Base-by-base conservation (phyloP, 495 filamentous ascomycete species). In the Xylaria grammica region DNA sequence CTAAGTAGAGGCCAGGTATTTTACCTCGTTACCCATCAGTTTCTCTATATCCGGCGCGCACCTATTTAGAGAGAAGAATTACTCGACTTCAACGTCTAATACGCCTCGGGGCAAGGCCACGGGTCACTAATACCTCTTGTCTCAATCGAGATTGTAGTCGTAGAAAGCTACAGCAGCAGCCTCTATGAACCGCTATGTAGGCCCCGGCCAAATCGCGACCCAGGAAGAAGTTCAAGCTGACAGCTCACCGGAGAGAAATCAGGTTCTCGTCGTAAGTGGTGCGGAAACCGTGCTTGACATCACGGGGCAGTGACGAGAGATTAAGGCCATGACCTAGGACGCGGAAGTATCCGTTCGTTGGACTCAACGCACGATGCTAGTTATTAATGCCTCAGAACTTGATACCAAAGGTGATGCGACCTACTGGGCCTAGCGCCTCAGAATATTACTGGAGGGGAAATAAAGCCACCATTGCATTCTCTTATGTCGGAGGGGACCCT, bases 301-400 rank as follows among this genome's bases (percentile, higher is more conserved):
- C 1, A 32, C 17, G 11, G 54, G 54, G n/a, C 24, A 57, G 38
- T 13, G 54, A 45, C 54, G 38, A 36, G 26, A 32, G 5, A 57
- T 57, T 2, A 30, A 27, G 17, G 22, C 13, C 15, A 15, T 13
- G 30, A 13, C 54, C 11, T 36, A 68, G 60, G 46, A 27, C 1
- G 32, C 44, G 61, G 22, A 60, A 63, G n/a, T n/a, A 27, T 5
- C 57, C 60, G 57, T 27, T 24, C 10, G 19, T 46, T 70, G 65
- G 62, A 30, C 24, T 24, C 53, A 62, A 4, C 62, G 69, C 6
- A 68, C 34, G 22, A 73, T 70, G 69, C 30, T 75, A 60, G 66
- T 72, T 60, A 74, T 75, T 71, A 72, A 74, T 42, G 71, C 71
- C 1, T 58, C 72, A 8, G 73, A 75, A 54, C 46, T 74, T 22